Evolutionary conservation across 257 asterid species (phyloP), one percentile per base, ranked within the genome.

Genomic region (Vinca minor): DNA sequence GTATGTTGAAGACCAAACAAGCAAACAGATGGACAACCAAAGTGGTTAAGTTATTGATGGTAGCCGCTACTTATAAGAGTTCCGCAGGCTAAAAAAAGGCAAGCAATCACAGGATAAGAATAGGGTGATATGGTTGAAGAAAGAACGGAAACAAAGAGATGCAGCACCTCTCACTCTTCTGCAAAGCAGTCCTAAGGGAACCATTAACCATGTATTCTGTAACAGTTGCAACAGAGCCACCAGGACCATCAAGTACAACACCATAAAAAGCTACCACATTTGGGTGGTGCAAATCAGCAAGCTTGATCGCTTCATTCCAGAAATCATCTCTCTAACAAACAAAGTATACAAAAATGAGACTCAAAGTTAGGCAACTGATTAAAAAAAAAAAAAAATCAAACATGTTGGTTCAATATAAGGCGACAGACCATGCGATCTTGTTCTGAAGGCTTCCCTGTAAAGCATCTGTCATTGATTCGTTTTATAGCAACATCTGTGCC

Each of bases 201-300:
- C 99, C 99, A 74, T 93, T 89, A 67, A 89, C 97, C 99, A 93
- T 93, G 81, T 75, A 93, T 74, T 93, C 99, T 57, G 99, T 89
- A 50, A 93, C 99, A 74, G 99, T 93, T 26, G 99, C 97, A 74
- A 93, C 76, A 31, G 97, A 87, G 76, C 94, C 97, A 42, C 83
- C 96, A 15, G 95, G 95, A 56, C 92, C 95, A 79, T 89, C 99
- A 66, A 87, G 89, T 69, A 93, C 99, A 75, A 93, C 90, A 66
- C 99, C 99, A 62, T 93, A 93, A 75, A 93, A 93, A 38, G 99
- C 97, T 72, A 93, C 97, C 70, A 93, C 99, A 46, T 89, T 93
- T 15, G 99, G 99, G 78, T 93, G 99, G 83, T 89, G 99, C 85
- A 93, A 82, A 71, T 89, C 99, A 45, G 97, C 99, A 64, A 93